These are phyloP conservation scores for Leishmania martiniquensis DNA, from an alignment of 208 protist species.

Conservation along the genomic window DNA sequence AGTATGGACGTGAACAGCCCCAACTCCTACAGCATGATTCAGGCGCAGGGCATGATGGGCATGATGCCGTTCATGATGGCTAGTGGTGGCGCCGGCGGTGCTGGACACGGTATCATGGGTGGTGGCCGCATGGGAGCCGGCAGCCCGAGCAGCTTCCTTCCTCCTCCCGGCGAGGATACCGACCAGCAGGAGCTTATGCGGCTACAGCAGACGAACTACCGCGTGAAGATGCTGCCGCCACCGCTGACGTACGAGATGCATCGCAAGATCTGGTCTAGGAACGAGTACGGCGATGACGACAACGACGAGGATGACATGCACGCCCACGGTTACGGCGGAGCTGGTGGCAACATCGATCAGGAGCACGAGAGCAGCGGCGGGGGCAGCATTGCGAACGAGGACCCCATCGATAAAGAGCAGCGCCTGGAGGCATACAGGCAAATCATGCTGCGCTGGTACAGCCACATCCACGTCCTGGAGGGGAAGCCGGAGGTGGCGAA, in stretches of 20 bases:
- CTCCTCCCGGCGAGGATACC: conserved; percentile 32
- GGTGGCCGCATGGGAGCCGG: conserved; percentile 2
- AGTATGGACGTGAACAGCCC: conserved; percentile 22
- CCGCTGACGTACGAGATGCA: conserved; percentile 48
- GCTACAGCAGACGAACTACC: conserved; percentile 43
- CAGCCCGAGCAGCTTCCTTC: conserved; percentile 31
- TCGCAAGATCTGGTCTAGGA: conserved; percentile 42
- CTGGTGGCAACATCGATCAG: conserved; percentile 9
- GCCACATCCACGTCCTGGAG: conserved; percentile 52
- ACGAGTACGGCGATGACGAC: conserved; percentile 40
- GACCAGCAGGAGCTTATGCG: conserved; percentile 40
- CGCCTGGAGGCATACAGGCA: conserved; percentile 46
- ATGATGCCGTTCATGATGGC: conserved; percentile 26
- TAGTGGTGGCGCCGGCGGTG: conserved; percentile 6
- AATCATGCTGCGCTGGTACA: conserved; percentile 53
- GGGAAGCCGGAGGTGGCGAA: conserved; percentile 35
- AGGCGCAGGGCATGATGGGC: conserved; percentile 21
- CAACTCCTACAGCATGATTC: conserved; percentile 26
- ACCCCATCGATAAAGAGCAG: conserved; percentile 35
- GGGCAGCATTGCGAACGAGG: conserved; percentile 29
- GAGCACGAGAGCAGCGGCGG: conserved; percentile 26
- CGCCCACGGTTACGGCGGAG: neutral
- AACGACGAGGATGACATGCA: conserved; percentile 13
- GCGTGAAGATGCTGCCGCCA: conserved; percentile 54
- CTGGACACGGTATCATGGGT: conserved; percentile 8